These are phyloP conservation scores for Conticribra weissflogii DNA, from an alignment of 108 stramenopile species.

Conservation along the genomic window DNA sequence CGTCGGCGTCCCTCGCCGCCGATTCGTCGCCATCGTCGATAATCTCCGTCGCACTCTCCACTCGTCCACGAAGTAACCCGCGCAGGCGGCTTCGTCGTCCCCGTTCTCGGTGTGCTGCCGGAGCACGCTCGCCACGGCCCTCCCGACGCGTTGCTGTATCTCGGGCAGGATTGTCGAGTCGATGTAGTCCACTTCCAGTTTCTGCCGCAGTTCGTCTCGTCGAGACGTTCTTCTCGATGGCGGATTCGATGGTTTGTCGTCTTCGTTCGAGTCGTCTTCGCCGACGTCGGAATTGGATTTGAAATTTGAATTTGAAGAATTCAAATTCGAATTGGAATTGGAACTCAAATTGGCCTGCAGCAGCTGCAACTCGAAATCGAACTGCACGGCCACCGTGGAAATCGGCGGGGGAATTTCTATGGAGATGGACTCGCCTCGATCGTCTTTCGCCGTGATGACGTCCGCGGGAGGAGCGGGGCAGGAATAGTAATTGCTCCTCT, in stretches of 20 bases:
- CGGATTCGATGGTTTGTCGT: too few species aligned
- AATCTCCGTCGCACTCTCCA: conserved; percentile 10
- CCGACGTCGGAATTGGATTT: neutral
- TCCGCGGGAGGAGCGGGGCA: conserved; percentile 18
- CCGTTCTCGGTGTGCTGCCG: conserved; percentile 16
- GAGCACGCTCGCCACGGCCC: conserved; percentile 9
- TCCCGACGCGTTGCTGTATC: conserved; percentile 14
- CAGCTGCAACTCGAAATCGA: conserved; percentile 27
- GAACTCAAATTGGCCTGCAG: neutral
- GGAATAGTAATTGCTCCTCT: conserved; percentile 18
- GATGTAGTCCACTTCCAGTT: conserved; percentile 7
- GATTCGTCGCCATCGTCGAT: too few species aligned
- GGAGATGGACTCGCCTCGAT: conserved; percentile 5
- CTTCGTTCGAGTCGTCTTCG: neutral
- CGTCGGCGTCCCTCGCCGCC: neutral
- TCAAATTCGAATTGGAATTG: too few species aligned
- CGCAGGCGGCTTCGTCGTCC: conserved; percentile 9
- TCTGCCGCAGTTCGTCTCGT: too few species aligned
- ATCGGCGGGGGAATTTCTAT: conserved; percentile 12
- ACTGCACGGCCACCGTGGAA: conserved; percentile 8
- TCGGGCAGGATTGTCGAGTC: conserved; percentile 10
- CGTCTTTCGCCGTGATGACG: conserved; percentile 1
- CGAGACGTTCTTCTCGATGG: too few species aligned
- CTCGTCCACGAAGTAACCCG: conserved; percentile 23
- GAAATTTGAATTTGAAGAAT: too few species aligned